phyloP scores from a whole-genome alignment of 225 moss, liverwort and hornwort genomes.

The Asterella californica region DNA sequence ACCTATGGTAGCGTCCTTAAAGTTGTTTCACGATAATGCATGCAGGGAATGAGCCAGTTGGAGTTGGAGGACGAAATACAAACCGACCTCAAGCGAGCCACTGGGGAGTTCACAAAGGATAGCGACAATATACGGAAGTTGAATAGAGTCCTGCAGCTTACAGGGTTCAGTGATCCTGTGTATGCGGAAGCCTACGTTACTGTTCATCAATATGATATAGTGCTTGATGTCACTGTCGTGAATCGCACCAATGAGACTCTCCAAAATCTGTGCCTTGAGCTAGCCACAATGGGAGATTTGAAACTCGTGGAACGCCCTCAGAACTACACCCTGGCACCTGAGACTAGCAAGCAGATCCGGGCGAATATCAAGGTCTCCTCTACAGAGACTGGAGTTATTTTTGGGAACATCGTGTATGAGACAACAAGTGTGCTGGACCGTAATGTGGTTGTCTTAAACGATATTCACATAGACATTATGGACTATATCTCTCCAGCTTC shows the following conservation, averaged over 20 bases:
- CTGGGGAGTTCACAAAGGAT: conserved; percentile 80
- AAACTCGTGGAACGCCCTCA: conserved; percentile 96
- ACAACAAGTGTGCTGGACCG: conserved; percentile 91
- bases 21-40: neutral
- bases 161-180: conserved; percentile 99
- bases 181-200: conserved; percentile 97
- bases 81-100: conserved; percentile 86
- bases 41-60: conserved; percentile 88
- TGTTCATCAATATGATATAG: conserved; percentile 96
- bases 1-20: neutral
- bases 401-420: conserved; percentile 95
- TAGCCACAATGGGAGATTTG: conserved; percentile 98
- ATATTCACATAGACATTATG: conserved; percentile 98
- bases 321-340: conserved; percentile 85
- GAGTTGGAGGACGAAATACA: conserved; percentile 97
- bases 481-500: conserved; percentile 98
- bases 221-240: conserved; percentile 88
- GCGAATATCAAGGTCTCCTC: conserved; percentile 98
- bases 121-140: conserved; percentile 67
- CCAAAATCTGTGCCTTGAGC: conserved; percentile 89
- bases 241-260: conserved; percentile 90
- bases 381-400: conserved; percentile 96
- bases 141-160: conserved; percentile 91
- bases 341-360: conserved; percentile 88
- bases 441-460: conserved; percentile 93